A percentile compares a stretch with the other conserved stretches of the same genome.
Conservation (phyloP, 1,139 yeast genomes). For the Geotrichum carabidarum region DNA sequence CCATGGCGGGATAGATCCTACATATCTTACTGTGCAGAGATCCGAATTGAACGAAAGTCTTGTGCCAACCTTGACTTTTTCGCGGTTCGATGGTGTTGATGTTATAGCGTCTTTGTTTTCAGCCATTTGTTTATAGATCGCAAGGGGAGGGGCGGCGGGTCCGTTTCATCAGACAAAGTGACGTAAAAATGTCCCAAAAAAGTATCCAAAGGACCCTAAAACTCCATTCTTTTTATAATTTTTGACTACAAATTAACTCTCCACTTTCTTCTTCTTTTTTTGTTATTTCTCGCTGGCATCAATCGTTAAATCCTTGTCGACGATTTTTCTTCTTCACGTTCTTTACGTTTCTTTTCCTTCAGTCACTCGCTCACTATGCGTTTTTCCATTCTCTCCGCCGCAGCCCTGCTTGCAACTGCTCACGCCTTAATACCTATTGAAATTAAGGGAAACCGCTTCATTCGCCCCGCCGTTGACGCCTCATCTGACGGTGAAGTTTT, state of each 20-base stretch:
- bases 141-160: neutral
- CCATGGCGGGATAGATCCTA: slow-evolving; percentile 64
- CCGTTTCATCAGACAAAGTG: too few relatives aligned
- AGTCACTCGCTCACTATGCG: slow-evolving; percentile 3
- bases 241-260: too few relatives aligned
- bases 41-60: slow-evolving; percentile 48
- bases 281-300: too few relatives aligned
- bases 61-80: slow-evolving; percentile 34
- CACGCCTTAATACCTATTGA: slow-evolving; percentile 46
- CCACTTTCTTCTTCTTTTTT: too few relatives aligned
- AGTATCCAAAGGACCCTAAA: too few relatives aligned
- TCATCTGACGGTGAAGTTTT: slow-evolving; percentile 46
- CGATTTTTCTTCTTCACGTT: neutral
- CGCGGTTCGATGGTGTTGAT: too few relatives aligned
- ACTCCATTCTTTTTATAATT: too few relatives aligned
- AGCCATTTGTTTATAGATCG: neutral
- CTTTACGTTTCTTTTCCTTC: neutral
- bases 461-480: slow-evolving; percentile 42
- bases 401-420: slow-evolving; percentile 18
- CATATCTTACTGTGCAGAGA: slow-evolving; percentile 57
- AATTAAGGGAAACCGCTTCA: slow-evolving; percentile 45
- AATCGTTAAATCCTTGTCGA: too few relatives aligned
- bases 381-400: slow-evolving; percentile 10
- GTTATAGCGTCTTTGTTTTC: too few relatives aligned
- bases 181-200: too few relatives aligned